A percentile compares a stretch with the other conserved stretches of the same genome.
These are phyloP conservation scores for Suillus occidentalis DNA, from an alignment of 768 basidiomycete species.

Conservation along the genomic window DNA sequence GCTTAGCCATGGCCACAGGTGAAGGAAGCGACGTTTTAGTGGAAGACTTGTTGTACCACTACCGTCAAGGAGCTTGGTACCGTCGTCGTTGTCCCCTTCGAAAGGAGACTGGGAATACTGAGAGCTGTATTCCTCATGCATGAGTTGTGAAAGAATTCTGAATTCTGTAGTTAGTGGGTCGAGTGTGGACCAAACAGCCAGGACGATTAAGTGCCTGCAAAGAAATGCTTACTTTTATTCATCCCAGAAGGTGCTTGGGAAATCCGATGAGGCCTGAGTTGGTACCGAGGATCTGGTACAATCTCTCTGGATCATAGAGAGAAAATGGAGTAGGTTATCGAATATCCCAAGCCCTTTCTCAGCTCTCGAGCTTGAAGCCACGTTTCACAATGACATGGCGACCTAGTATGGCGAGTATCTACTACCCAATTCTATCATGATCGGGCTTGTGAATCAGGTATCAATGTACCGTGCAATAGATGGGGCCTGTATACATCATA, in stretches of 20 bases:
- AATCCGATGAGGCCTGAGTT: neutral
- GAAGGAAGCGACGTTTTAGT: neutral
- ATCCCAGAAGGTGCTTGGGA: neutral
- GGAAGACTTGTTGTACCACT: neutral
- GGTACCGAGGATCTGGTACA: neutral
- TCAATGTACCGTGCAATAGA: too few relatives aligned
- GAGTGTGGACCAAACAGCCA: neutral
- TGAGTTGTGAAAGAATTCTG: neutral
- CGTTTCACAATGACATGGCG: neutral
- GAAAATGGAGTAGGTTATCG: neutral
- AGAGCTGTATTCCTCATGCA: neutral
- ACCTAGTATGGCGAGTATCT: neutral
- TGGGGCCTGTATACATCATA: too few relatives aligned
- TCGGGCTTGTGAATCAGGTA: too few relatives aligned
- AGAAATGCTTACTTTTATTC: neutral
- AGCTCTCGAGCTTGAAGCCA: neutral
- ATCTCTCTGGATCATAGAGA: neutral
- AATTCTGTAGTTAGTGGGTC: neutral
- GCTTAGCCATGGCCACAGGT: constrained; percentile 7
- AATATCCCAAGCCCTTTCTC: neutral
- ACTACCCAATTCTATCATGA: too few relatives aligned
- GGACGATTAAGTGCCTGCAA: too few relatives aligned
- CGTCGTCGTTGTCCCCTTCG: neutral
- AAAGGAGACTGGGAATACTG: neutral
- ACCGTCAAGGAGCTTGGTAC: neutral